Conservation (phyloP, 352 stramenopile genomes). For the Plasmopara muralis region DNA sequence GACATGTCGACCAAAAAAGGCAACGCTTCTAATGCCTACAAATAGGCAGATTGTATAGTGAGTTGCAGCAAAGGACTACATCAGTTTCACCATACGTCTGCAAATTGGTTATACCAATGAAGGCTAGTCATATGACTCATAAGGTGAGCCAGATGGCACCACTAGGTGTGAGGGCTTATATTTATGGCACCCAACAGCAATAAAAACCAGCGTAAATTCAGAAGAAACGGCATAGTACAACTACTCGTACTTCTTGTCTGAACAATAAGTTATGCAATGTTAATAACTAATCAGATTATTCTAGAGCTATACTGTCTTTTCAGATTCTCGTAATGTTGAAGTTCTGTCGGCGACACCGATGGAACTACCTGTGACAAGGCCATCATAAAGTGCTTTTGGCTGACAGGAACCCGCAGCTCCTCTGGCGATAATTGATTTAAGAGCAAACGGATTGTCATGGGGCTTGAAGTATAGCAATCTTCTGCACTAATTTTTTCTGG, state of each 20-base stretch:
- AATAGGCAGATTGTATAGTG: conserved; percentile 16
- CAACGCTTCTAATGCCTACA: neutral
- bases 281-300: conserved; percentile 21
- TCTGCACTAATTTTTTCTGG: conserved; percentile 62
- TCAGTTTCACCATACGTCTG: neutral
- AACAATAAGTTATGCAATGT: neutral
- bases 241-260: neutral
- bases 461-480: conserved; percentile 75
- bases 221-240: no score
- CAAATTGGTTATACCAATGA: no score
- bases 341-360: conserved; percentile 80
- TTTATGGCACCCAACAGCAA: no score
- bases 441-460: conserved; percentile 59
- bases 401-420: conserved; percentile 56
- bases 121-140: no score
- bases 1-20: conserved; percentile 10
- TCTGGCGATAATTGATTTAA: conserved; percentile 54
- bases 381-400: conserved; percentile 46
- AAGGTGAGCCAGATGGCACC: no score
- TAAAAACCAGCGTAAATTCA: no score
- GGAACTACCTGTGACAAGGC: conserved; percentile 60
- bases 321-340: conserved; percentile 84
- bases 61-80: no score
- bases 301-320: conserved; percentile 81
- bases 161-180: no score